Percentiles rank a stretch among this genome's conserved stretches.
Conservation (phyloP, 2,329 filamentous ascomycete species). For the Alternaria novae-zelandiae region DNA sequence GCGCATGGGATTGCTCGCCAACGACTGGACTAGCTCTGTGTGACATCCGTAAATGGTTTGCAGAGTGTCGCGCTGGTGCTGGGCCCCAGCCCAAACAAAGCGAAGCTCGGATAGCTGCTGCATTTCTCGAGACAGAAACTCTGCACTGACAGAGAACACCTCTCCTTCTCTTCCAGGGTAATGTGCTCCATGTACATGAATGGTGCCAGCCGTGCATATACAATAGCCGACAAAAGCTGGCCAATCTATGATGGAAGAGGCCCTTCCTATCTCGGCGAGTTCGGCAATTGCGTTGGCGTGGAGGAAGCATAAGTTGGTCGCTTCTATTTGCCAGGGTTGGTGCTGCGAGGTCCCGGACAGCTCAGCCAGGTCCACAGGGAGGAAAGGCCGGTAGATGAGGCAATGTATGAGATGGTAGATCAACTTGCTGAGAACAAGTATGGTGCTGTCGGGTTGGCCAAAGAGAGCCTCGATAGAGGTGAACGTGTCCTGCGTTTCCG, state of each 20-base stretch:
- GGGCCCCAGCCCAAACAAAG: constrained; percentile 76
- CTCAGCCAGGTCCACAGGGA: constrained; percentile 83
- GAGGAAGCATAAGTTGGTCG: constrained; percentile 83
- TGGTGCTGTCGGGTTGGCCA: constrained; percentile 77
- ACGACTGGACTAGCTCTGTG: constrained; percentile 75
- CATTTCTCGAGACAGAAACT: constrained; percentile 80
- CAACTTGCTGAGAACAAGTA: constrained; percentile 81
- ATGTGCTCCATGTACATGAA: constrained; percentile 85
- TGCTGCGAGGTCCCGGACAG: constrained; percentile 81
- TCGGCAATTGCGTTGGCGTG: constrained; percentile 89
- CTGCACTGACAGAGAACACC: constrained; percentile 68
- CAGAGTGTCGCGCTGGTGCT: constrained; percentile 80
- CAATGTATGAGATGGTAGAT: constrained; percentile 89
- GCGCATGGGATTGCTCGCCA: constrained; percentile 71
- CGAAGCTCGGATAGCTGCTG: constrained; percentile 77
- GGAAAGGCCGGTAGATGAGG: constrained; percentile 83
- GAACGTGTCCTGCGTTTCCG: constrained; percentile 80
- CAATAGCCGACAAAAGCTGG: constrained; percentile 87
- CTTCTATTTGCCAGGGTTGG: constrained; percentile 91
- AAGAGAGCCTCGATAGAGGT: constrained; percentile 77
- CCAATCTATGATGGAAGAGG: constrained; percentile 79
- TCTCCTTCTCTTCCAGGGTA: constrained; percentile 71
- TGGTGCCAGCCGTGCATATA: constrained; percentile 83
- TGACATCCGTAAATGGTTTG: constrained; percentile 82
- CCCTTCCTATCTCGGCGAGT: constrained; percentile 78